A percentile compares a stretch with the other conserved stretches of the same genome.
phyloP scores from a whole-genome alignment of 2,329 filamentous ascomycete genomes.

The Amauroascus verrucosus region DNA sequence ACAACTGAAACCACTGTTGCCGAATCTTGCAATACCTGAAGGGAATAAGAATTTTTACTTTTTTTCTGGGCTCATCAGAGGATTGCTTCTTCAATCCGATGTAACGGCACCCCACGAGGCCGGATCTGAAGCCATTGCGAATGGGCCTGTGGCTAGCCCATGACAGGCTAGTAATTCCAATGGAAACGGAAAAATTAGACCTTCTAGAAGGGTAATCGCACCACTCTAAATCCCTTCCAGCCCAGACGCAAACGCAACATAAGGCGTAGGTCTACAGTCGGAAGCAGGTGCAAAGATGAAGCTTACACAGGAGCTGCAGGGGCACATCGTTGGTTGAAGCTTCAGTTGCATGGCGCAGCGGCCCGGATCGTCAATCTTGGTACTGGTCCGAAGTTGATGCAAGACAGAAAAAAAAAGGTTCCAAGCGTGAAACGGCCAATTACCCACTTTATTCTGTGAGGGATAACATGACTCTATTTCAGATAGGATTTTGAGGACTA shows the following conservation, averaged over 20 bases:
- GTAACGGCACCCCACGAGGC: conserved; percentile 5
- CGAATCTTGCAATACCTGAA: conserved; percentile 1
- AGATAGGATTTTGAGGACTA: neutral
- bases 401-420: neutral
- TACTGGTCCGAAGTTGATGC: neutral
- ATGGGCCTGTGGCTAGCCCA: neutral
- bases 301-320: conserved; percentile 5
- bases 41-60: neutral
- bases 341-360: conserved; percentile 3
- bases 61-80: neutral
- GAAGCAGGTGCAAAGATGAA: neutral
- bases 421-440: neutral
- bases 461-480: neutral
- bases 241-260: conserved; percentile 5
- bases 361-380: neutral
- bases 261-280: neutral
- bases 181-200: neutral
- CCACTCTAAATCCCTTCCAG: neutral
- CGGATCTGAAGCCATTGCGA: conserved; percentile 5
- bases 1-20: conserved; percentile 2
- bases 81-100: conserved; percentile 2
- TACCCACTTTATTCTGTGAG: neutral
- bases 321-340: conserved; percentile 2
- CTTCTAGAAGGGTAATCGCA: conserved; percentile 7
- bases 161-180: neutral